Base-by-base conservation (phyloP, 2,329 filamentous ascomycete genomes). In the Trichoderma pleuroti region DNA sequence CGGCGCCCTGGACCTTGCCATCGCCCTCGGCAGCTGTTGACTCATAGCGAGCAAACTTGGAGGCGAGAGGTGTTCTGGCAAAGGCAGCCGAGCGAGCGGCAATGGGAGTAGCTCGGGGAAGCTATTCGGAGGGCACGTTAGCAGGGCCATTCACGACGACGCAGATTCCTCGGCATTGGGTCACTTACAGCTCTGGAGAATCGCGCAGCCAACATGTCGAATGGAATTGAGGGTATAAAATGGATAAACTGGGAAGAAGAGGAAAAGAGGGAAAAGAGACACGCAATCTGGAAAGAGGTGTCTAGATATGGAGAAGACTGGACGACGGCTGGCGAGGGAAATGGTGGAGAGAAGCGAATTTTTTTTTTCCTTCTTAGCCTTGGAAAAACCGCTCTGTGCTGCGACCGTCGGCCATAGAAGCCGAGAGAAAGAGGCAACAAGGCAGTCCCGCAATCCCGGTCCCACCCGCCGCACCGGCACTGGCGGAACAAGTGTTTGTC, bases 1-100 rank as follows among this genome's bases (percentile, higher is more conserved):
- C 95, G 79, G 93, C 86, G 80, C 96, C 96, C 86, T 95, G 93
- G 73, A 98, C 93, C 90, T 98, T 98, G 73, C 54, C 72, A 75
- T 92, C 90, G 49, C 76, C 76, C 64, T 80, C 77, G 68, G 80
- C 75, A 69, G 78, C 74, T 76, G 92, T 91, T 52, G 90, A 92
- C 82, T 92, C 91, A 85, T 92, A 93, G 78, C 92, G 88, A 80
- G 91, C 89, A 81, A 95, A 93, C 78, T 89, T 89, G 75, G 92
- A 89, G 75, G 87, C 87, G 78, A 93, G 82, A 75, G 93, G 90
- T 77, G 91, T 88, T 84, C 91, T 90, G 81, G 90, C 83, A 80
- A 88, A 84, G 72, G 88, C 85, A 77, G 90, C 86, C 79, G 90
- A 86, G 83, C 91, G 91, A 80, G 90, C 85, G 81, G 90, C 85